Base-by-base conservation (phyloP, 2,329 filamentous ascomycete species). In the Hypoxylon sp. region DNA sequence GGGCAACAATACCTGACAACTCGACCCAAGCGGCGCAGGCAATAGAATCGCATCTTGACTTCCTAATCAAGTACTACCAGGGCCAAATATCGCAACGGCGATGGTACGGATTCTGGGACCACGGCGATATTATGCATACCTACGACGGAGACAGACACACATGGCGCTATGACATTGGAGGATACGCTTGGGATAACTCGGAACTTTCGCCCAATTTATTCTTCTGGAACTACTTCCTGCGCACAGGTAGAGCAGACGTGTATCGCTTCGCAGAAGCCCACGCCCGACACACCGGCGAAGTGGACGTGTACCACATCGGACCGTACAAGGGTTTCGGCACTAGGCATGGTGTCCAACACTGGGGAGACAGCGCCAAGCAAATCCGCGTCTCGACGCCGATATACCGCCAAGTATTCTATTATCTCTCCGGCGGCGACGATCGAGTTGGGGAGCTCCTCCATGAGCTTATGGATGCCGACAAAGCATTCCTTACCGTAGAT, bases 111-210 rank as follows among this genome's bases (percentile, higher is more conserved):
- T 90, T 90, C 79, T 85, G 84, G 75, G 87, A 90, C 65, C 82
- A 88, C 59, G 88, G 88, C 1, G 88, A 91, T 69, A 82, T 90
- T 44, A 87, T 88, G 81, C 88, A 91, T 71, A 86, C 87, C 0
- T 90, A 90, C 66, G 88, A 91, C 55, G 69, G 75, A 0, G 84
- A 89, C 73, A 80, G 88, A 3, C 88, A 90, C 68, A 81, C 81
- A 0, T 91, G 88, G 88, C 82, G 87, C 1, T 90, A 90, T 62
- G 88, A 91, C 50, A 76, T 90, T 17, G 88, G 88, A 2, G 88
- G 88, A 0, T 90, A 87, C 64, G 88, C 87, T 0, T 90, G 88
- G 88, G 88, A 90, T 53, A 90, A 90, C 73, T 88, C 86, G 0
- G 88, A 91, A 74, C 80, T 91, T 0, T 90, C 88, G 0, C 86